Base-by-base conservation (phyloP, 1,284 basidiomycete genomes). In the Porodaedalea pini region DNA sequence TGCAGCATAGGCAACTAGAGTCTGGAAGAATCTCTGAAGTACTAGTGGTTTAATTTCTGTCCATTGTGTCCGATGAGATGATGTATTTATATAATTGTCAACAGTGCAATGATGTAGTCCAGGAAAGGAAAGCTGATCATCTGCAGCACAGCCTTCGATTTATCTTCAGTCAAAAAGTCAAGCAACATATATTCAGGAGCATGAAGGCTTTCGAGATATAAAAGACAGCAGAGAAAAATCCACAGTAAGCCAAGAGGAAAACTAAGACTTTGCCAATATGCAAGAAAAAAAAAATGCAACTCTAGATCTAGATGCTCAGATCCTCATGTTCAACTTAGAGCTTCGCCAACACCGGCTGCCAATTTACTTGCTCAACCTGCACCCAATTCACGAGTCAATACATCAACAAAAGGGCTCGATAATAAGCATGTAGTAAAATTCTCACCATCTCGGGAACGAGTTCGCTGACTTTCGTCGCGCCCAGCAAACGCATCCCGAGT, bases 381-480 rank as follows among this genome's bases (percentile, higher is more conserved):
- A 37, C 25, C 10, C 17, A 34, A 3, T 8, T 44, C n/a, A n/a
- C n/a, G n/a, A n/a, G n/a, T n/a, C n/a, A n/a, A n/a, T n/a, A n/a
- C n/a, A n/a, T n/a, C n/a, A n/a, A n/a, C n/a, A n/a, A n/a, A n/a
- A n/a, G n/a, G n/a, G n/a, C n/a, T n/a, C n/a, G n/a, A n/a, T n/a
- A n/a, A n/a, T n/a, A n/a, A n/a, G n/a, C n/a, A n/a, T n/a, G 17
- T 19, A 37, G 13, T 23, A 31, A 4, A 27, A 59, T 10, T 59
- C 74, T 67, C 41, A 92, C 86, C 88, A 95, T 84, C 66, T 90
- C 87, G 0, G 93, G 92, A 40, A 76, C 81, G 43, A 96, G 75
- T 57, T 94, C 83, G 6, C 76, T 69, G 13, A 96, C 71, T 47
- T 74, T 81, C n/a, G 77, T 79, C 15, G 85, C 90, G 37, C 94